Percentiles rank a stretch among this genome's conserved stretches.
phyloP scores from a whole-genome alignment of 495 filamentous ascomycete genomes.

The Penicillium ochrochloron region DNA sequence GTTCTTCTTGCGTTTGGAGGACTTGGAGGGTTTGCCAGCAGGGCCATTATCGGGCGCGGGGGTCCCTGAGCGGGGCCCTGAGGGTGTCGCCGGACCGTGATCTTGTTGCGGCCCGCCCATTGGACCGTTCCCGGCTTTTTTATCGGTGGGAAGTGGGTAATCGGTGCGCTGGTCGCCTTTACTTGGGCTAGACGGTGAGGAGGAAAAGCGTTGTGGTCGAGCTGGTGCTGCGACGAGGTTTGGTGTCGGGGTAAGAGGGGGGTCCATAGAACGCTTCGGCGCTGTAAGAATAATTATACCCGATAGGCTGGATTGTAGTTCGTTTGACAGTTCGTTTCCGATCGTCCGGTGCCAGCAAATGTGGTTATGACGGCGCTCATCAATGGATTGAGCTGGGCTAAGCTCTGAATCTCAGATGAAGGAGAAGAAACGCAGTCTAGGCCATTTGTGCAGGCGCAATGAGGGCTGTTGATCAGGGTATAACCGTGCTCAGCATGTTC shows the following conservation, averaged over 20 bases:
- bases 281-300: not conserved
- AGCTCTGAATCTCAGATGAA: conserved; percentile 1
- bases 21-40: conserved; percentile 33
- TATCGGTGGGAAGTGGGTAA: conserved; percentile 31
- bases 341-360: conserved; percentile 1
- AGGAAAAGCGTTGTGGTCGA: conserved; percentile 14
- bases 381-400: conserved; percentile 2
- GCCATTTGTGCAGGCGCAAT: conserved; percentile 11
- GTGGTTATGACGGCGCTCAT: conserved; percentile 9
- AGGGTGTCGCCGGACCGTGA: conserved; percentile 20
- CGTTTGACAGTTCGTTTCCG: not conserved
- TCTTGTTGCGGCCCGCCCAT: conserved; percentile 26
- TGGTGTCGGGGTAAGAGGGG: conserved; percentile 25
- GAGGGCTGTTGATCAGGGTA: conserved; percentile 18
- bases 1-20: conserved; percentile 45
- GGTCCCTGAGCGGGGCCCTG: conserved; percentile 32
- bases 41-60: conserved; percentile 30
- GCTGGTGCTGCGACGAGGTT: conserved; percentile 9
- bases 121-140: conserved; percentile 28
- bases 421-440: conserved; percentile 1
- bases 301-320: too few relatives aligned
- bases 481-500: conserved; percentile 17
- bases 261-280: conserved; percentile 20
- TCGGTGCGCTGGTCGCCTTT: conserved; percentile 22
- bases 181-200: conserved; percentile 25